These are phyloP conservation scores for Elsinoe necatrix DNA, from an alignment of 2,329 filamentous ascomycete species.

Conservation along the genomic window DNA sequence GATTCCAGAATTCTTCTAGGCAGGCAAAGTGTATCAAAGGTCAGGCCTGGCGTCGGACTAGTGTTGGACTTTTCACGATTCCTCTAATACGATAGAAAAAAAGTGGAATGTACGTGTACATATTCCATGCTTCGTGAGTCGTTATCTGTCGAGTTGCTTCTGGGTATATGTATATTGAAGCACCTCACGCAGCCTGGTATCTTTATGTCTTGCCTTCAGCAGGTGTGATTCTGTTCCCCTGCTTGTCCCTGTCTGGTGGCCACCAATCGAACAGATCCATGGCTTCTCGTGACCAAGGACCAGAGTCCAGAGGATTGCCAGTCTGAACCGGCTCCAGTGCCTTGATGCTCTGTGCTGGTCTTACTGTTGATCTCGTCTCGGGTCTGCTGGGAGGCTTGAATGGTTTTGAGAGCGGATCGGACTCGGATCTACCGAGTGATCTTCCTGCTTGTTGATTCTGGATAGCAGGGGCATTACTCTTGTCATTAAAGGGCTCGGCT, in stretches of 20 bases:
- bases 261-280: conserved; percentile 57
- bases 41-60: conserved; percentile 5
- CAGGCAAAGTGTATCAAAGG: not conserved
- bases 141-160: not conserved
- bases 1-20: not conserved
- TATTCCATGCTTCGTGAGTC: conserved; percentile 6
- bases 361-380: conserved; percentile 5
- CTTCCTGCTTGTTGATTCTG: conserved; percentile 22
- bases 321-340: conserved; percentile 18
- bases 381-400: conserved; percentile 25
- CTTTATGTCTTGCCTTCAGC: not conserved
- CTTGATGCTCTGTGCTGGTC: conserved; percentile 15
- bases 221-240: not conserved
- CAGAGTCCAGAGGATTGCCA: conserved; percentile 43
- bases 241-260: conserved; percentile 36
- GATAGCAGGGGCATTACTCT: conserved; percentile 17
- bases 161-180: not conserved
- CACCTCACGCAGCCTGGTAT: not conserved
- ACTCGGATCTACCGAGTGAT: conserved; percentile 19
- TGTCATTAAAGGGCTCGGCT: conserved; percentile 7
- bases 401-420: conserved; percentile 20
- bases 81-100: not conserved
- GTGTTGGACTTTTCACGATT: not conserved
- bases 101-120: conserved; percentile 1
- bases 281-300: conserved; percentile 62